phyloP scores from a whole-genome alignment of 768 basidiomycete genomes.

The Termitomyces sp. region DNA sequence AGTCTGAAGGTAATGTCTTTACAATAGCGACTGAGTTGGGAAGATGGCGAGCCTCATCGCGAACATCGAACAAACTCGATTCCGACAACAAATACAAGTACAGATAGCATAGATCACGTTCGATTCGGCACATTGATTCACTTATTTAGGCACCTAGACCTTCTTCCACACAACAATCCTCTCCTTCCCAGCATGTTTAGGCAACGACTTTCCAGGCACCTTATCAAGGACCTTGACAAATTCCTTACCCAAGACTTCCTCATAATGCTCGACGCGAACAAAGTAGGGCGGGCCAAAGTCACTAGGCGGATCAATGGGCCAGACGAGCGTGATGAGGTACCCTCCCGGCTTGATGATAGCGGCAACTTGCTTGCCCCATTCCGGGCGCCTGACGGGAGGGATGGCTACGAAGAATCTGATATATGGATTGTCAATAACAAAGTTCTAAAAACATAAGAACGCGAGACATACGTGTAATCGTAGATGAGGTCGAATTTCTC shows the following conservation, averaged over 20 bases:
- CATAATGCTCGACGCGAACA: slow-evolving; percentile 56
- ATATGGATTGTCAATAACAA: neutral
- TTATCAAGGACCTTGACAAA: slow-evolving; percentile 30
- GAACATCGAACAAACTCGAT: neutral
- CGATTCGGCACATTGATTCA: neutral
- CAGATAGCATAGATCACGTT: neutral
- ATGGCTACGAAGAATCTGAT: slow-evolving; percentile 72
- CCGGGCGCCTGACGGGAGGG: slow-evolving; percentile 43
- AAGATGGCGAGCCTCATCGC: no score
- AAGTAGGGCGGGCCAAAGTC: slow-evolving; percentile 61
- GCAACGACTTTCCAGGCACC: slow-evolving; percentile 38
- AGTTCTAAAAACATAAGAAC: neutral
- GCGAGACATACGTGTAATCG: slow-evolving; percentile 55
- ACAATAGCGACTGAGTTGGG: no score
- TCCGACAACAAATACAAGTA: neutral
- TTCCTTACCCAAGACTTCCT: slow-evolving; percentile 32
- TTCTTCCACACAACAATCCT: slow-evolving; percentile 51
- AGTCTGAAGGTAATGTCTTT: no score
- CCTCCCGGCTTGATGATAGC: slow-evolving; percentile 58
- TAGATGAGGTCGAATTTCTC: slow-evolving; percentile 54
- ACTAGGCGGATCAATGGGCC: slow-evolving; percentile 42
- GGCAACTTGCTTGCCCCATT: slow-evolving; percentile 58
- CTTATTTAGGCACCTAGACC: neutral
- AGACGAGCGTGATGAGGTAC: slow-evolving; percentile 57
- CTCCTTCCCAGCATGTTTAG: slow-evolving; percentile 43